Percentiles rank a stretch among this genome's conserved stretches.
These are phyloP conservation scores for Chlorella ohadii DNA, from an alignment of 139 green algal species.

Conservation along the genomic window DNA sequence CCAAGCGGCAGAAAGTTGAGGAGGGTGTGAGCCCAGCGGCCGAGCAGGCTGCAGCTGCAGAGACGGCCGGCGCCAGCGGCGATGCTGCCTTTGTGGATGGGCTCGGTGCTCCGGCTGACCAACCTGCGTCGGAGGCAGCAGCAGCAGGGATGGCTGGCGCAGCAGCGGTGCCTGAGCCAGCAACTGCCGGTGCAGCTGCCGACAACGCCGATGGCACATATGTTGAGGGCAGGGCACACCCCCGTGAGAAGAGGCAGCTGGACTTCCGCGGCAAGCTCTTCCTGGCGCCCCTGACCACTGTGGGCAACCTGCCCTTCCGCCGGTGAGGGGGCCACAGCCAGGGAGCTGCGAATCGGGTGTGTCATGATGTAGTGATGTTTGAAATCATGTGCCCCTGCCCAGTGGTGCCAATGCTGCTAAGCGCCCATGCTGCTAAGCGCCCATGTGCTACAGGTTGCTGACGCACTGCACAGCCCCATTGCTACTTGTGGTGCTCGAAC, in stretches of 20 bases:
- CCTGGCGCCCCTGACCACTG: slow-evolving; percentile 96
- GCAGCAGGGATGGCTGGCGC: background rate
- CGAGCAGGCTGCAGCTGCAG: slow-evolving; percentile 1
- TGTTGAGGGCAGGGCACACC: slow-evolving; percentile 50
- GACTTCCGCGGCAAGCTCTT: slow-evolving; percentile 92
- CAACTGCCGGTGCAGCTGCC: background rate
- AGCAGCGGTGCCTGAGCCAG: no score
- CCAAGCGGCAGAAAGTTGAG: slow-evolving; percentile 28
- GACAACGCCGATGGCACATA: background rate
- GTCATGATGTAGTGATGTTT: no score
- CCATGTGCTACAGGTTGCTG: no score
- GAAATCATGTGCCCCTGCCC: no score
- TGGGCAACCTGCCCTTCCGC: slow-evolving; percentile 97
- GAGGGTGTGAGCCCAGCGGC: background rate
- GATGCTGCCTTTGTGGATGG: slow-evolving; percentile 12
- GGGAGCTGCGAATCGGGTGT: no score
- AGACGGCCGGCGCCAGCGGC: slow-evolving; percentile 11
- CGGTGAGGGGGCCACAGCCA: slow-evolving; percentile 9
- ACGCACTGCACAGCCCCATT: background rate
- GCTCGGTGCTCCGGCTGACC: slow-evolving; percentile 16
- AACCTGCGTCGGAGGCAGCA: background rate
- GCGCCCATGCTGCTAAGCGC: no score
- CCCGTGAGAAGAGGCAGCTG: slow-evolving; percentile 63
- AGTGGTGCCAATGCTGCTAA: no score
- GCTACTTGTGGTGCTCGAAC: no score